Percentiles rank a stretch among this genome's conserved stretches.
Evolutionary conservation across 2,329 filamentous ascomycete genomes (phyloP).

Genomic region (Madurella fahalii): DNA sequence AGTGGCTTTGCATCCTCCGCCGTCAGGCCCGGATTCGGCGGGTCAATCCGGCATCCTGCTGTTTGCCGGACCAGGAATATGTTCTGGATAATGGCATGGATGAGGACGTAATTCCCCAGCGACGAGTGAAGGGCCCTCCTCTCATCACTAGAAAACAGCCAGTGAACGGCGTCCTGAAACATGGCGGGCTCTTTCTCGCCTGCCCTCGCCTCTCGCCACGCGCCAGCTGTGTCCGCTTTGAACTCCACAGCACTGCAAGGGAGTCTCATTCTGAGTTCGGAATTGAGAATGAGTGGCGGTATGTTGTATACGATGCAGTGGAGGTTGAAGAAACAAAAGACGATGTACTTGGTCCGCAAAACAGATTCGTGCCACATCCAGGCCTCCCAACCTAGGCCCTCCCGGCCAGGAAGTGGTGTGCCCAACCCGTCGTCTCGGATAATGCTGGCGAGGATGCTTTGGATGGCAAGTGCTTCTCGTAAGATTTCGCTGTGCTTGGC

Average conservation of each 20-base stretch:
- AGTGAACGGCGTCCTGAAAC: slow-evolving; percentile 30
- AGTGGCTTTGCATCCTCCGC: slow-evolving; percentile 41
- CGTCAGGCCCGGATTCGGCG: slow-evolving; percentile 33
- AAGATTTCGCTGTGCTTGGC: slow-evolving; percentile 53
- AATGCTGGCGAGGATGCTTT: slow-evolving; percentile 52
- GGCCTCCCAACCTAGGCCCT: slow-evolving; percentile 40
- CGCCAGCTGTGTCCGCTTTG: slow-evolving; percentile 46
- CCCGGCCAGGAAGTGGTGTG: slow-evolving; percentile 25
- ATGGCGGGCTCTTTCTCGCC: slow-evolving; percentile 7
- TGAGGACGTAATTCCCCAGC: slow-evolving; percentile 50
- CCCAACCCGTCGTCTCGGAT: slow-evolving; percentile 47
- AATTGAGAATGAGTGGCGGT: slow-evolving; percentile 53
- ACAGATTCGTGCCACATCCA: slow-evolving; percentile 51
- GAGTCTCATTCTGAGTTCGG: slow-evolving; percentile 50
- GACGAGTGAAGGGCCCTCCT: slow-evolving; percentile 38
- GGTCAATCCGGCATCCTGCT: slow-evolving; percentile 10
- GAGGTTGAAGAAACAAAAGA: slow-evolving; percentile 53
- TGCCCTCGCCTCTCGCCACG: slow-evolving; percentile 43
- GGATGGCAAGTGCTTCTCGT: slow-evolving; percentile 53
- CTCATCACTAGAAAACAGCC: slow-evolving; percentile 14
- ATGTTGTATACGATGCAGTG: slow-evolving; percentile 61
- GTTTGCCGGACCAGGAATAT: slow-evolving; percentile 47
- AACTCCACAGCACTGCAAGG: slow-evolving; percentile 52
- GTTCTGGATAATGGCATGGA: slow-evolving; percentile 51
- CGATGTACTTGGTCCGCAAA: slow-evolving; percentile 51